A percentile compares a stretch with the other conserved stretches of the same genome.
Conservation (phyloP, 1,284 basidiomycete genomes). For the Moniliophthora roreri region DNA sequence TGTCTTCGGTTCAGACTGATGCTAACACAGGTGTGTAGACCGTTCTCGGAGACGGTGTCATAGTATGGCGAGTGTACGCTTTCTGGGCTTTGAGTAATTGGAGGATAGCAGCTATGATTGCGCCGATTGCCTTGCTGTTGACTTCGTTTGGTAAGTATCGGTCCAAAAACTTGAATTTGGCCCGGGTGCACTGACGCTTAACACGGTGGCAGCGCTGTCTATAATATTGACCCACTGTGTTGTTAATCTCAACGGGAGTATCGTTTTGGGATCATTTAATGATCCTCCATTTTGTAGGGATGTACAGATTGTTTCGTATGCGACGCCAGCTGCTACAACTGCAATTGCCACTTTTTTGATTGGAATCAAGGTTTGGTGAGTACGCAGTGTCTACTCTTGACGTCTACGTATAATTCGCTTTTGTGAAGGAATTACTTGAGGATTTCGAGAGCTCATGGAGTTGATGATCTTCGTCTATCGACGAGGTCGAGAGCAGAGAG, state of each 20-base stretch:
- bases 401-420: too few relatives aligned
- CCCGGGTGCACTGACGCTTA: too few relatives aligned
- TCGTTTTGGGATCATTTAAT: conserved; percentile 5
- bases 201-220: neutral
- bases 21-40: neutral
- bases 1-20: neutral
- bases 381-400: neutral
- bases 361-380: conserved; percentile 8
- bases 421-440: neutral
- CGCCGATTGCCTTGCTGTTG: neutral
- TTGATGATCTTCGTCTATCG: neutral
- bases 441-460: neutral
- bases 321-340: conserved; percentile 5
- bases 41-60: neutral
- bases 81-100: neutral
- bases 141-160: neutral
- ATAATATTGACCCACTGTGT: conserved; percentile 10
- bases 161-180: neutral
- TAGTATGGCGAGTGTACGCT: neutral
- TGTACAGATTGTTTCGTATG: conserved; percentile 8
- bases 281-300: conserved; percentile 9
- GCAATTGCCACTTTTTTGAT: conserved; percentile 7
- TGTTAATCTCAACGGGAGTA: neutral
- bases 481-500: neutral
- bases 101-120: neutral